Conservation (phyloP, 2,329 filamentous ascomycete species). For the Calonectria leucothoes region DNA sequence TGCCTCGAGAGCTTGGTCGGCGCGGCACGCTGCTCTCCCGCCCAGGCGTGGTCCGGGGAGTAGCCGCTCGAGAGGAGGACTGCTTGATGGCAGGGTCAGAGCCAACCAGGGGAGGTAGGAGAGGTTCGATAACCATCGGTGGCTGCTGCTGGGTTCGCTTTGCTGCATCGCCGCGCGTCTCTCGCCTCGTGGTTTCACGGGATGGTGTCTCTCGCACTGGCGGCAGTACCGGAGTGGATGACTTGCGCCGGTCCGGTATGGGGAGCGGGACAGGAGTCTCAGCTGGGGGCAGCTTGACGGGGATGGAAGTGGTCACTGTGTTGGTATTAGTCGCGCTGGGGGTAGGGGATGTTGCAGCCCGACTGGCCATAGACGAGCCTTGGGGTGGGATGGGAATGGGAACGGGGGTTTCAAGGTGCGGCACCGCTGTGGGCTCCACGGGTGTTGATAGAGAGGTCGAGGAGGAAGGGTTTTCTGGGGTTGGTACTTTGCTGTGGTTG, state of each 20-base stretch:
- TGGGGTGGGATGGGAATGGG: constrained; percentile 51
- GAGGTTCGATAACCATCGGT: constrained; percentile 25
- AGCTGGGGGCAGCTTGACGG: constrained; percentile 45
- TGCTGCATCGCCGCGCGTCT: constrained; percentile 57
- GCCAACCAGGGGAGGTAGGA: constrained; percentile 19
- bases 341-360: constrained; percentile 47
- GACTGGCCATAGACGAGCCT: constrained; percentile 38
- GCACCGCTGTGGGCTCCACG: constrained; percentile 28
- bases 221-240: constrained; percentile 47
- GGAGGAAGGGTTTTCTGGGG: constrained; percentile 33
- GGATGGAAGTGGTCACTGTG: constrained; percentile 41
- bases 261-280: constrained; percentile 54
- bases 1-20: constrained; percentile 64
- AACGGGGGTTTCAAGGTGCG: constrained; percentile 56
- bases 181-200: constrained; percentile 52
- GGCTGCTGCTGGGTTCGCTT: constrained; percentile 54
- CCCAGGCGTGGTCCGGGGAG: constrained; percentile 47
- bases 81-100: constrained; percentile 42
- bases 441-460: constrained; percentile 33
- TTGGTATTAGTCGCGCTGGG: constrained; percentile 37
- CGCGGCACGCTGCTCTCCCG: constrained; percentile 51
- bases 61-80: constrained; percentile 48
- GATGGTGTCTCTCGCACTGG: constrained; percentile 41
- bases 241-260: constrained; percentile 46
- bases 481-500: constrained; percentile 42